A percentile compares a stretch with the other conserved stretches of the same genome.
These are phyloP conservation scores for Aureobasidium zeae DNA, from an alignment of 2,329 filamentous ascomycete genomes.

Conservation along the genomic window DNA sequence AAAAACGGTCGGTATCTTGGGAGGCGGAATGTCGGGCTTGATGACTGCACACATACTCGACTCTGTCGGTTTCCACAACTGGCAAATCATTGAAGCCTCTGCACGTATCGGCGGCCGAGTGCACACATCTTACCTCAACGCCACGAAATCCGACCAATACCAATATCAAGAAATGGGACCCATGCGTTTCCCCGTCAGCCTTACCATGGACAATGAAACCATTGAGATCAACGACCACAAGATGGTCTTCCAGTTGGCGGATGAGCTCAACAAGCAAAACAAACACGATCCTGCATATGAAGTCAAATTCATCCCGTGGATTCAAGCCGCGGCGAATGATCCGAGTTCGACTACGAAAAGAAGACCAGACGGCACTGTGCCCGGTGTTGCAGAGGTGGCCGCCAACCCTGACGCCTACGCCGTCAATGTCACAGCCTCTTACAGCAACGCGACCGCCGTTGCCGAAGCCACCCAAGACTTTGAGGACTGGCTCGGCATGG, in stretches of 20 bases:
- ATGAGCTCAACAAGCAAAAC: conserved; percentile 52
- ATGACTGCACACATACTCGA: conserved; percentile 46
- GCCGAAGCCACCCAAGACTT: conserved; percentile 34
- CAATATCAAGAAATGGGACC: conserved; percentile 60
- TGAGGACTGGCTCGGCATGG: conserved; percentile 29
- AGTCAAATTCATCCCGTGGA: conserved; percentile 56
- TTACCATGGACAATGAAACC: conserved; percentile 47
- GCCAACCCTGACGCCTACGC: conserved; percentile 36
- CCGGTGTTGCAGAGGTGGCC: conserved; percentile 41
- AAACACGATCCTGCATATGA: conserved; percentile 38
- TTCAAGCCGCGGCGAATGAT: conserved; percentile 47
- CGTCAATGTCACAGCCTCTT: conserved; percentile 22
- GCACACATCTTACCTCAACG: conserved; percentile 53
- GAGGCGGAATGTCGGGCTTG: conserved; percentile 56
- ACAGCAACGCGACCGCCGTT: conserved; percentile 29
- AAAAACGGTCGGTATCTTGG: conserved; percentile 54
- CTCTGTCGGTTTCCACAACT: conserved; percentile 49
- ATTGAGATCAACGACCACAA: conserved; percentile 51
- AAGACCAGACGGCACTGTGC: conserved; percentile 44
- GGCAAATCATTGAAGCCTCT: conserved; percentile 53
- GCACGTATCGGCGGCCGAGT: conserved; percentile 55
- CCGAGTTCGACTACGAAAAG: conserved; percentile 42
- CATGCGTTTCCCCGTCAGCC: conserved; percentile 53
- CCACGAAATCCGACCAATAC: conserved; percentile 50
- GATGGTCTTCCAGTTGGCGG: conserved; percentile 55